A percentile compares a stretch with the other conserved stretches of the same genome.
Conservation (phyloP, 805 yeast species). For the Pichia sporocuriosa region DNA sequence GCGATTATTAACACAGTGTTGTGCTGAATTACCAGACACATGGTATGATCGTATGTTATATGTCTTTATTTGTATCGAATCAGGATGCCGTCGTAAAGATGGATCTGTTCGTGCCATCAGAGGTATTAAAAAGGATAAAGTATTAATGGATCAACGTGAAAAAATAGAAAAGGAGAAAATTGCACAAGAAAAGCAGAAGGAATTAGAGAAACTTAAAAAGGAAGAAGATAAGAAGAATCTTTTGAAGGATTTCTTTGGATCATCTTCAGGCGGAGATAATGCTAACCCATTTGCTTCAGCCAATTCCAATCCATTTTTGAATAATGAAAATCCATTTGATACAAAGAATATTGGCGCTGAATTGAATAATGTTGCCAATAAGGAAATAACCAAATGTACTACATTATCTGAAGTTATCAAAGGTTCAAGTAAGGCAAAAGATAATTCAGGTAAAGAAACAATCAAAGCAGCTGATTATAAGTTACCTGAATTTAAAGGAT, state of each 20-base stretch:
- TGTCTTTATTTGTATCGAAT: slow-evolving; percentile 64
- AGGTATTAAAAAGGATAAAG: slow-evolving; percentile 61
- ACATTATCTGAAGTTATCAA: slow-evolving; percentile 7
- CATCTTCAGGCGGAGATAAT: slow-evolving; percentile 13
- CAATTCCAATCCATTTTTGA: slow-evolving; percentile 20
- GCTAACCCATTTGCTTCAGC: slow-evolving; percentile 29
- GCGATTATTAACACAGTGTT: slow-evolving; percentile 72
- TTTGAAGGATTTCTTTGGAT: slow-evolving; percentile 28
- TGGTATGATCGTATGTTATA: slow-evolving; percentile 78
- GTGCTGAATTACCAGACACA: slow-evolving; percentile 66
- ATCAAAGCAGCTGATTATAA: slow-evolving; percentile 12
- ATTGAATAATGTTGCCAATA: not conserved
- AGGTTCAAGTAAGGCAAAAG: not conserved
- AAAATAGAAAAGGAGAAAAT: slow-evolving; percentile 35
- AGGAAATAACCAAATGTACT: not conserved
- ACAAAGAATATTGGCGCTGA: slow-evolving; percentile 7
- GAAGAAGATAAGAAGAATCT: slow-evolving; percentile 35
- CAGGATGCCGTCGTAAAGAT: slow-evolving; percentile 56
- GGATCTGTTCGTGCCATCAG: slow-evolving; percentile 75
- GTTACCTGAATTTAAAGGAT: slow-evolving; percentile 56
- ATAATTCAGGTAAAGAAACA: not conserved
- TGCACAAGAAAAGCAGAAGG: slow-evolving; percentile 38
- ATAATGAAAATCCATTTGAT: slow-evolving; percentile 19
- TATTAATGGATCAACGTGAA: slow-evolving; percentile 35
- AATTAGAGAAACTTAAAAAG: slow-evolving; percentile 36